phyloP scores from a whole-genome alignment of 768 basidiomycete genomes.

The Mycena alexandri region DNA sequence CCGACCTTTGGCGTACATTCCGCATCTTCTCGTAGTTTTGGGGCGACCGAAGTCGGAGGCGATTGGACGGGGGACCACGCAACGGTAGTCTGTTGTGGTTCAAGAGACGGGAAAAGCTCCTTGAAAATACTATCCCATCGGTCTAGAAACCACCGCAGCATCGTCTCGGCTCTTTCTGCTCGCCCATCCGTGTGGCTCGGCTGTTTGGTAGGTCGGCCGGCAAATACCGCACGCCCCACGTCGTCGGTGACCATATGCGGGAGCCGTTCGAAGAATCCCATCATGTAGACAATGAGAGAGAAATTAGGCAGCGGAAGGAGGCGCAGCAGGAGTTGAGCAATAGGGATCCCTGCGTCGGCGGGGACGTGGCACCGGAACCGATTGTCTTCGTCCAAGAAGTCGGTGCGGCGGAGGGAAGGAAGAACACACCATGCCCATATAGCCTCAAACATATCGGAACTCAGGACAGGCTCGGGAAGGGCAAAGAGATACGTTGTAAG shows the following conservation, averaged over 20 bases:
- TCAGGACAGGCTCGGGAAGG: conserved; percentile 55
- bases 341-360: conserved; percentile 40
- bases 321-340: conserved; percentile 54
- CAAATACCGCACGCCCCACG: conserved; percentile 52
- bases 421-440: conserved; percentile 53
- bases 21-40: neutral
- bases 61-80: conserved; percentile 1
- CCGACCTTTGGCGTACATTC: conserved; percentile 9
- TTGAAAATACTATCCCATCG: conserved; percentile 51
- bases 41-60: neutral
- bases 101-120: conserved; percentile 45
- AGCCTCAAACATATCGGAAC: conserved; percentile 50
- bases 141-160: conserved; percentile 52
- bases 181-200: conserved; percentile 29
- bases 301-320: conserved; percentile 59
- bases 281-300: conserved; percentile 57
- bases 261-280: conserved; percentile 60
- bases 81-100: conserved; percentile 9
- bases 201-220: conserved; percentile 36
- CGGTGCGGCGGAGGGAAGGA: conserved; percentile 38
- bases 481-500: conserved; percentile 55
- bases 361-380: conserved; percentile 33
- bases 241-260: conserved; percentile 49
- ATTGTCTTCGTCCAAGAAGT: conserved; percentile 38
- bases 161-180: conserved; percentile 40